phyloP scores from a whole-genome alignment of 2,329 filamentous ascomycete species.

The Calycina herbarum region DNA sequence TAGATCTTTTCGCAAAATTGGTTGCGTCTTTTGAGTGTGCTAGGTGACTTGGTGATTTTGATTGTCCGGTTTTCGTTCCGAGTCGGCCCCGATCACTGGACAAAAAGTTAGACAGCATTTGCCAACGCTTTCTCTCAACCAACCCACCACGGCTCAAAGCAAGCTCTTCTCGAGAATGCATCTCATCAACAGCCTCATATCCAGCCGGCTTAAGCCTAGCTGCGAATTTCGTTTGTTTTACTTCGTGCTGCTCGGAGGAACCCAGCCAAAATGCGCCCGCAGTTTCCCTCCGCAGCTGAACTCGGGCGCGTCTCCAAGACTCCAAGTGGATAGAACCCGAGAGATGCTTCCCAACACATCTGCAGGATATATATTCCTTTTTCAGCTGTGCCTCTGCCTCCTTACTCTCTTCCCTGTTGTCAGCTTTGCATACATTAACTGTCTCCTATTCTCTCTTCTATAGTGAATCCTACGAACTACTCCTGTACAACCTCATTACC shows the following conservation, averaged over 20 bases:
- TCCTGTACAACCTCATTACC: neutral
- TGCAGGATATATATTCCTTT: neutral
- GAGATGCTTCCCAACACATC: neutral
- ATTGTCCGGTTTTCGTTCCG: neutral
- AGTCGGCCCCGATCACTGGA: neutral
- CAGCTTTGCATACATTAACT: neutral
- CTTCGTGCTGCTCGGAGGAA: neutral
- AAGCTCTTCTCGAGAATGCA: neutral
- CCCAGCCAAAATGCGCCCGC: neutral
- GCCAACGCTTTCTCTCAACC: neutral
- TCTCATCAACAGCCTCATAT: neutral
- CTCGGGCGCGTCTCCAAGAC: neutral
- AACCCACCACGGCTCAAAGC: neutral
- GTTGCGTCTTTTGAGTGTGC: neutral
- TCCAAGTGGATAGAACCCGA: neutral
- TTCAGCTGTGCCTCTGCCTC: neutral
- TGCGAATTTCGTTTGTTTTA: too few relatives aligned
- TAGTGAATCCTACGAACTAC: neutral
- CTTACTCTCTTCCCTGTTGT: neutral
- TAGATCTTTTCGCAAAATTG: neutral
- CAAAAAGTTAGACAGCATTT: neutral
- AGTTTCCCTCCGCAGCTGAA: neutral
- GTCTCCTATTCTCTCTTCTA: neutral
- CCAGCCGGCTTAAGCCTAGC: neutral
- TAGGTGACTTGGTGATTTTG: neutral